Evolutionary conservation across 371 early-diverging fungal species (phyloP).

Genomic region (Entomophthora muscae): DNA sequence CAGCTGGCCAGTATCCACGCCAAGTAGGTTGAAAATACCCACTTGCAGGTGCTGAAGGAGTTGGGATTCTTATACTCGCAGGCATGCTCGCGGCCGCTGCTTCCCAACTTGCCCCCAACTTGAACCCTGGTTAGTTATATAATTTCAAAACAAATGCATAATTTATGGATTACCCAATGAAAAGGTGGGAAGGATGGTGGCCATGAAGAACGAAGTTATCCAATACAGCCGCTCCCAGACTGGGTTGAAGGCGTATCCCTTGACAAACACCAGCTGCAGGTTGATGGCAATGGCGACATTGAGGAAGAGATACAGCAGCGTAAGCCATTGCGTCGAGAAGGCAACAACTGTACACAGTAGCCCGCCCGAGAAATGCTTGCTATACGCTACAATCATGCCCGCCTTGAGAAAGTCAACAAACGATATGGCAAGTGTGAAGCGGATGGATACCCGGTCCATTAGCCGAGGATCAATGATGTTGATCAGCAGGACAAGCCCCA

Average conservation of each 20-base stretch:
- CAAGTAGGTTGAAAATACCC: background rate
- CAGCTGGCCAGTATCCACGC: background rate
- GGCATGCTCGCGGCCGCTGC: background rate
- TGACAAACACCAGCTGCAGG: constrained; percentile 6
- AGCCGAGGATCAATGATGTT: background rate
- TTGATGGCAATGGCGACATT: constrained; percentile 2
- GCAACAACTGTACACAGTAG: background rate
- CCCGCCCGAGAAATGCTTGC: background rate
- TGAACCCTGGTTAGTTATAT: no score
- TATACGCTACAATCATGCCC: background rate
- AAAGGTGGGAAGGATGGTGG: background rate
- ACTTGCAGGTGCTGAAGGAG: background rate
- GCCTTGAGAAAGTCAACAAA: background rate
- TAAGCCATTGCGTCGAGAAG: background rate
- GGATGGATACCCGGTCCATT: background rate
- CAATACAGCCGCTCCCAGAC: background rate
- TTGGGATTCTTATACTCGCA: background rate
- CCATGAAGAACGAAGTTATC: background rate
- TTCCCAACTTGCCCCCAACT: background rate
- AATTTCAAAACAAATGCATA: no score
- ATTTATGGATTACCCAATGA: background rate
- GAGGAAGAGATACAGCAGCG: constrained; percentile 3
- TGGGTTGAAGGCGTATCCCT: background rate
- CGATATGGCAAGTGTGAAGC: background rate
- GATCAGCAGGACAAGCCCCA: background rate